Evolutionary conservation across 352 stramenopile species (phyloP).

Genomic region (Phytophthora meadii): DNA sequence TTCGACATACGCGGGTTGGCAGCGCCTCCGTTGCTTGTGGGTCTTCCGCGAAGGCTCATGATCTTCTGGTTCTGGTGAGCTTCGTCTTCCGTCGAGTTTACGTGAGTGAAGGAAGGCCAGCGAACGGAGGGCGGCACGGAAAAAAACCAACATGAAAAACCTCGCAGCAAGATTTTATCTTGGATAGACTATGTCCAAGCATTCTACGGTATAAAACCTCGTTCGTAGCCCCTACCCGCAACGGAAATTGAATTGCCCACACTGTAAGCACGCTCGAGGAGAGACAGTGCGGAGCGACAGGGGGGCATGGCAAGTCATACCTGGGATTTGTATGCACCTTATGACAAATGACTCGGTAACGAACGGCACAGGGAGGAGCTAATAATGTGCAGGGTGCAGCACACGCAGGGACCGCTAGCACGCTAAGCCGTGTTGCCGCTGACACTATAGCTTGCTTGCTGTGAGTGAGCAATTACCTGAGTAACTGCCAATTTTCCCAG

Average conservation of each 20-base stretch:
- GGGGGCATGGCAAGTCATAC: background rate
- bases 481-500: too few species aligned
- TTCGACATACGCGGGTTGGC: constrained; percentile 41
- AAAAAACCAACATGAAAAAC: constrained; percentile 26
- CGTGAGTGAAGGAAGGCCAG: constrained; percentile 6
- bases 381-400: too few species aligned
- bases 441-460: too few species aligned
- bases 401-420: too few species aligned
- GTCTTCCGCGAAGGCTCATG: constrained; percentile 35
- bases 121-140: background rate
- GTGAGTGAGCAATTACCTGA: too few species aligned
- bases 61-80: constrained; percentile 3
- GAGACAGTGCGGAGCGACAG: constrained; percentile 28
- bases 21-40: constrained; percentile 14
- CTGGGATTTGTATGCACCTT: too few species aligned
- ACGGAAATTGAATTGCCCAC: constrained; percentile 28
- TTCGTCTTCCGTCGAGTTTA: constrained; percentile 25
- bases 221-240: background rate
- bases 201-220: constrained; percentile 10
- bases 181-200: background rate
- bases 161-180: constrained; percentile 11
- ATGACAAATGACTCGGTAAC: too few species aligned
- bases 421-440: too few species aligned
- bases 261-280: constrained; percentile 23
- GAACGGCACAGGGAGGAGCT: too few species aligned